Evolutionary conservation across 176 grass and related monocot species (phyloP).

Genomic region (Oryza glaberrima): DNA sequence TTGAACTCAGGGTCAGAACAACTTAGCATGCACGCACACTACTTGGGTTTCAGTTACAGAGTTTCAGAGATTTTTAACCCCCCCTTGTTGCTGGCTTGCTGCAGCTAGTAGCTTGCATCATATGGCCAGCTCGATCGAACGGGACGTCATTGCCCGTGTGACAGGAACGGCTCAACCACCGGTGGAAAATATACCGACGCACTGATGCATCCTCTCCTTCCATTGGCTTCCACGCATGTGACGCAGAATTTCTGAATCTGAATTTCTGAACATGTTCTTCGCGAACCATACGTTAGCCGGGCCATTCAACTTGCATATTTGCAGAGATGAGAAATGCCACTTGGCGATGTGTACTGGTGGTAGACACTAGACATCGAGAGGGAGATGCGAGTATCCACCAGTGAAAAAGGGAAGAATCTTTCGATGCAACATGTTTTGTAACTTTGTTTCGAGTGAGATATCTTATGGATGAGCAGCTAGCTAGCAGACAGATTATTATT

Average conservation of each 20-base stretch:
- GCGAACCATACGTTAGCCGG: not conserved
- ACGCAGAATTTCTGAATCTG: not conserved
- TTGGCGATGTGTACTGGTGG: not conserved
- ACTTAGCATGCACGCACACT: not conserved
- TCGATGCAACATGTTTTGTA: not conserved
- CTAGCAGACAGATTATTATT: not conserved
- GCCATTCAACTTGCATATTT: not conserved
- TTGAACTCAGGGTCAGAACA: conserved; percentile 21
- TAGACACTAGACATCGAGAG: not conserved
- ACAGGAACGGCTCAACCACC: conserved; percentile 54
- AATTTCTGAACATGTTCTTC: not conserved
- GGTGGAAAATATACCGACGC: not conserved
- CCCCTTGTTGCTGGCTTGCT: not conserved
- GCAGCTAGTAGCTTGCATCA: not conserved
- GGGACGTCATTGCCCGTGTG: conserved; percentile 33
- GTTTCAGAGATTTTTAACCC: not conserved
- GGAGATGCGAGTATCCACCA: not conserved
- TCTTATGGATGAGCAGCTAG: not conserved
- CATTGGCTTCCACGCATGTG: not conserved
- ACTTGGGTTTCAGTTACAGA: not conserved
- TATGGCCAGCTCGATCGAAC: conserved; percentile 37
- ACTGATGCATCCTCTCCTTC: not conserved
- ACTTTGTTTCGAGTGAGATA: not conserved
- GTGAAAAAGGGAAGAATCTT: not conserved
- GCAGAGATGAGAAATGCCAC: not conserved